Percentiles rank a stretch among this genome's conserved stretches.
phyloP scores from a whole-genome alignment of 78 protist genomes.

The Dictyostelium firmibasis region DNA sequence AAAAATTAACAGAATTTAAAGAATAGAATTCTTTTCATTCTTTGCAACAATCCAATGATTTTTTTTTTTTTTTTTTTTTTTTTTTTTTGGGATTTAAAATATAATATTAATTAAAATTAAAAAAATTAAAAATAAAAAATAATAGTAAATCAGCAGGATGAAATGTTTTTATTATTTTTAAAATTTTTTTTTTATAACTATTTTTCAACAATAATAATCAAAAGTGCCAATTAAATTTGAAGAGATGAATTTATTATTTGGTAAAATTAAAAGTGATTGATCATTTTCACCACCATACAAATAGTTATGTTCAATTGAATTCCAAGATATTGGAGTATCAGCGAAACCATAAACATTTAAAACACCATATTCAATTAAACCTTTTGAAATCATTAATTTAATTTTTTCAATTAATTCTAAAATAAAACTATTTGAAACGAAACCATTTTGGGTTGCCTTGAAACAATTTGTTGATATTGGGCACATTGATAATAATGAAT shows the following conservation, averaged over 20 bases:
- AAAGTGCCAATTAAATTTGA: neutral
- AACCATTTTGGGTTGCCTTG: neutral
- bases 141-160: too few relatives aligned
- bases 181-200: neutral
- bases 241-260: neutral
- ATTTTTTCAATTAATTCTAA: neutral
- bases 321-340: slow-evolving; percentile 66
- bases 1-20: too few relatives aligned
- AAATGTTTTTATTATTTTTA: too few relatives aligned
- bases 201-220: slow-evolving; percentile 21
- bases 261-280: slow-evolving; percentile 1
- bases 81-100: too few relatives aligned
- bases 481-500: neutral
- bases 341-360: slow-evolving; percentile 29
- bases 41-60: too few relatives aligned
- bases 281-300: slow-evolving; percentile 47
- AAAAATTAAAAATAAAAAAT: too few relatives aligned
- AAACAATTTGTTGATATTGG: neutral
- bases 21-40: too few relatives aligned
- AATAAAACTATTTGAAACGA: neutral
- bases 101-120: too few relatives aligned
- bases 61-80: too few relatives aligned
- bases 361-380: slow-evolving; percentile 23
- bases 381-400: neutral
- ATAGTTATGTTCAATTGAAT: slow-evolving; percentile 29